These are phyloP conservation scores for Coniochaeta sp. DNA, from an alignment of 2,329 filamentous ascomycete genomes.

Conservation along the genomic window DNA sequence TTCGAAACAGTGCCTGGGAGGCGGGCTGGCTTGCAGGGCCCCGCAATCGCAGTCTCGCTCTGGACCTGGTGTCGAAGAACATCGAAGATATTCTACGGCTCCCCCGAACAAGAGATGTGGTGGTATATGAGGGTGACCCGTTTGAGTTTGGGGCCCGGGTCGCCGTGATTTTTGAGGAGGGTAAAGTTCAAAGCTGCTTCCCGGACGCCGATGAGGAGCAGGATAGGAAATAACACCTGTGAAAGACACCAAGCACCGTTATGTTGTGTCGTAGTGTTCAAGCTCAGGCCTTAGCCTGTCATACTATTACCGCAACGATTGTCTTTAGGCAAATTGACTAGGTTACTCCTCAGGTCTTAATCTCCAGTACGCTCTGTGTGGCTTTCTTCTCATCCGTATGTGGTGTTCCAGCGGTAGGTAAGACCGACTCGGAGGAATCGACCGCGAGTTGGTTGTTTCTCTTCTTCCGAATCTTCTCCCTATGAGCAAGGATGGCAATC, in stretches of 20 bases:
- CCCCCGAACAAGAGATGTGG: constrained; percentile 20
- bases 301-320: too few species aligned
- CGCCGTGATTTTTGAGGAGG: constrained; percentile 41
- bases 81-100: constrained; percentile 51
- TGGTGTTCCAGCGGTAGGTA: neutral
- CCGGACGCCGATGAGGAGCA: too few species aligned
- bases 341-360: neutral
- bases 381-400: neutral
- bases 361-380: neutral
- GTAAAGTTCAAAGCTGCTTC: too few species aligned
- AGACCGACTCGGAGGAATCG: neutral
- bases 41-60: neutral
- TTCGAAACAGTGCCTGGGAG: constrained; percentile 19
- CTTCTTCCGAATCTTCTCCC: neutral
- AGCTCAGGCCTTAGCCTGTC: too few species aligned
- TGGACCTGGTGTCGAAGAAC: constrained; percentile 24
- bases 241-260: too few species aligned
- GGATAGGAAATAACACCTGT: too few species aligned
- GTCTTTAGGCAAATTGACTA: neutral
- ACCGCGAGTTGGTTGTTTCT: neutral
- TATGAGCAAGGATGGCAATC: neutral
- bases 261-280: too few species aligned
- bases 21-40: constrained; percentile 45
- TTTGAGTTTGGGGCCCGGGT: constrained; percentile 51
- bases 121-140: constrained; percentile 57